Evolutionary conservation across 768 basidiomycete genomes (phyloP).

Genomic region (Termitomyces sp.): DNA sequence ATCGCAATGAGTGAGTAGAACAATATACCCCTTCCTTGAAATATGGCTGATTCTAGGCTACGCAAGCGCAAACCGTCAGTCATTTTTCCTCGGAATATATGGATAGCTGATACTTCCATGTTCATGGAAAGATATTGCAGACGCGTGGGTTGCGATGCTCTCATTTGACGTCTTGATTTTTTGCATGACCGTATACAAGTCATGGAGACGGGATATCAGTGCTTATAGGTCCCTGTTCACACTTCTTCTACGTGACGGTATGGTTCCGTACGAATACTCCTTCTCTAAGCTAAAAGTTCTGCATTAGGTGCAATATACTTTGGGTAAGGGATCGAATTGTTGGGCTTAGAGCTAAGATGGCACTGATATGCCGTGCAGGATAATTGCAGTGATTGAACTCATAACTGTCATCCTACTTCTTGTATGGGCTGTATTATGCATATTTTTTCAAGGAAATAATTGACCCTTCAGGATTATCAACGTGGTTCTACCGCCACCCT

Average conservation of each 20-base stretch:
- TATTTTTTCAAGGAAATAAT: background rate
- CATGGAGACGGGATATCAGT: slow-evolving; percentile 16
- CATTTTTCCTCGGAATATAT: background rate
- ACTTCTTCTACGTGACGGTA: background rate
- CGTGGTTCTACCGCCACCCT: background rate
- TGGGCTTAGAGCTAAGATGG: no score
- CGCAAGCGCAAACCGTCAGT: background rate
- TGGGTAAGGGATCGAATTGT: background rate
- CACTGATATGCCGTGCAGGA: background rate
- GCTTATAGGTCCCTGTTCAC: background rate
- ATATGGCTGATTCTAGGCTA: background rate
- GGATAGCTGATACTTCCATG: background rate
- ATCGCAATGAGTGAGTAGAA: background rate
- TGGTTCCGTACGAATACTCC: background rate
- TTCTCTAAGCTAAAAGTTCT: background rate
- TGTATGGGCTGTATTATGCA: background rate
- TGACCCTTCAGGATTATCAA: background rate
- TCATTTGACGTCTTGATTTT: slow-evolving; percentile 37
- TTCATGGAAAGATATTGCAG: slow-evolving; percentile 32
- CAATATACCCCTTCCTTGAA: background rate
- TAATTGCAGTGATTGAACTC: background rate
- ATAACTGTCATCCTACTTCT: background rate
- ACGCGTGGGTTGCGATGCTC: slow-evolving; percentile 36
- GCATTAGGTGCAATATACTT: background rate
- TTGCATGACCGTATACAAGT: slow-evolving; percentile 34